Conservation (phyloP, 1,284 basidiomycete genomes). For the Termitomyces sp. region DNA sequence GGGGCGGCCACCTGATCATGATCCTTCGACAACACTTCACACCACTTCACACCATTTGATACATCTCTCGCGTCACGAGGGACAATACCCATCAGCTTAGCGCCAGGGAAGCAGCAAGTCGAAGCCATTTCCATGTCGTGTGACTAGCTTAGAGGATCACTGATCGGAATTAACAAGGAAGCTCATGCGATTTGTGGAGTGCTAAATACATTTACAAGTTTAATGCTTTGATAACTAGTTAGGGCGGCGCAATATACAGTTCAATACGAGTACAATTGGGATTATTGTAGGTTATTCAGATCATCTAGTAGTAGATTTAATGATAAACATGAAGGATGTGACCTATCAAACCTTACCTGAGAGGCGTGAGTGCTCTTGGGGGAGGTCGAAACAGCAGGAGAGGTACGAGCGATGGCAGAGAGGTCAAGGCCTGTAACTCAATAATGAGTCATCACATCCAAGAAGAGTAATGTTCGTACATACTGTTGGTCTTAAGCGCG, state of each 20-base stretch:
- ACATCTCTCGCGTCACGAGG: neutral
- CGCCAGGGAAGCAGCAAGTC: neutral
- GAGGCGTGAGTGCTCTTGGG: slow-evolving; percentile 36
- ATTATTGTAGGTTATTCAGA: slow-evolving; percentile 1
- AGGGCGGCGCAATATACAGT: slow-evolving; percentile 1
- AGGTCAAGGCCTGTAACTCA: slow-evolving; percentile 54
- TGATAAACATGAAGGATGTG: neutral
- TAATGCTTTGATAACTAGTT: neutral
- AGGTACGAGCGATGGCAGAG: slow-evolving; percentile 75
- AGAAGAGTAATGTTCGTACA: slow-evolving; percentile 16
- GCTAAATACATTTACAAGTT: slow-evolving; percentile 2
- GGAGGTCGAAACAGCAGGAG: slow-evolving; percentile 60
- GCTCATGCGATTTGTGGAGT: neutral
- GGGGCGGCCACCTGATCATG: neutral
- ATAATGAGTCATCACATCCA: neutral
- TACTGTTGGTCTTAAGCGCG: slow-evolving; percentile 55
- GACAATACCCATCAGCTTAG: neutral
- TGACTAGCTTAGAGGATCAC: neutral
- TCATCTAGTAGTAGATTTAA: slow-evolving; percentile 1
- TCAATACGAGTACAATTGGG: neutral
- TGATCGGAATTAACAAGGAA: neutral
- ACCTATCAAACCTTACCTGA: neutral
- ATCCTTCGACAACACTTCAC: neutral
- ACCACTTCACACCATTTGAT: neutral
- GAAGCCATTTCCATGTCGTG: neutral